Evolutionary conservation across 306 rosid species (phyloP).

Genomic region (Senna siamea): DNA sequence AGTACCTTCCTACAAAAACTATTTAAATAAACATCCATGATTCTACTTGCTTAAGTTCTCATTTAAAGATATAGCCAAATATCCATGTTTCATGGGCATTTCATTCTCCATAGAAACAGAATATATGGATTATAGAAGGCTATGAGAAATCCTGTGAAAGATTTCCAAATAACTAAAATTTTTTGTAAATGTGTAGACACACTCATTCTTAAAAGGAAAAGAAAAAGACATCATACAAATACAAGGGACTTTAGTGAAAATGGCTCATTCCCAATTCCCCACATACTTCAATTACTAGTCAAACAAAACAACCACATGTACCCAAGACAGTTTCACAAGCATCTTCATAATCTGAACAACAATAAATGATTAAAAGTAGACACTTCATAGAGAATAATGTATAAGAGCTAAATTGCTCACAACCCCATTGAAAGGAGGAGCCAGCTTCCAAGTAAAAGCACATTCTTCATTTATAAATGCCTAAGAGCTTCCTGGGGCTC

Average conservation of each 20-base stretch:
- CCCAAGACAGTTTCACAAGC: slow-evolving; percentile 15
- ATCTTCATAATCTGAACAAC: not conserved
- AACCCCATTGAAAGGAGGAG: not conserved
- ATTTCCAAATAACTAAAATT: not conserved
- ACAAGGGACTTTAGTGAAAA: not conserved
- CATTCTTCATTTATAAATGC: not conserved
- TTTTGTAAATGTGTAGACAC: not conserved
- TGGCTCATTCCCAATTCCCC: not conserved
- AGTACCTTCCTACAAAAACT: not conserved
- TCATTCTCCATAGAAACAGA: not conserved
- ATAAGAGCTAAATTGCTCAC: not conserved
- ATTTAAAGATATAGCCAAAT: slow-evolving; percentile 5
- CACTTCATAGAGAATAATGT: not conserved
- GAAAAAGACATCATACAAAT: not conserved
- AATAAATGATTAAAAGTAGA: not conserved
- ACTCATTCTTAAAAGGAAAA: not conserved
- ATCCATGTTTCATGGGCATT: not conserved
- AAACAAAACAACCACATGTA: not conserved
- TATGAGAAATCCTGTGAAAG: not conserved
- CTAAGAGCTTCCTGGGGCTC: not conserved
- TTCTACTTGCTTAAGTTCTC: not conserved
- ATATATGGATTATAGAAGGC: not conserved
- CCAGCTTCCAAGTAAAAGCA: not conserved
- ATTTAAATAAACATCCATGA: not conserved
- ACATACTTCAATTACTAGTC: not conserved